phyloP scores from a whole-genome alignment of 257 asterid species.

The Forsythia suspensa region DNA sequence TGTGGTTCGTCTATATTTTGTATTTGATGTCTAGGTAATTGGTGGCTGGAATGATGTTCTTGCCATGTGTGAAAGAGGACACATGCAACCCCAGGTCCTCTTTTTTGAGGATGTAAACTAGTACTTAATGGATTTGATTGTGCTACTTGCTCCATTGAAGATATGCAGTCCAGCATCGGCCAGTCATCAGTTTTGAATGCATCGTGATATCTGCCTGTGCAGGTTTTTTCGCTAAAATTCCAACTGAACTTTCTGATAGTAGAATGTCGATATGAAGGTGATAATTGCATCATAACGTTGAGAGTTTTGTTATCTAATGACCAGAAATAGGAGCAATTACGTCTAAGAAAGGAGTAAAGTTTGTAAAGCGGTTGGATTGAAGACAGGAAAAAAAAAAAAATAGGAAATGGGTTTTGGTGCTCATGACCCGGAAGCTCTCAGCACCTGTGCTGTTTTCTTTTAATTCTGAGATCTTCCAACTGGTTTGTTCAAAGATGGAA shows the following conservation, averaged over 20 bases:
- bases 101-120: neutral
- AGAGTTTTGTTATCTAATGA: slow-evolving; percentile 27
- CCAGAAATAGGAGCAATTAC: slow-evolving; percentile 29
- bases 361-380: slow-evolving; percentile 17
- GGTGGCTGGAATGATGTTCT: neutral
- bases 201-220: slow-evolving; percentile 15
- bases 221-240: slow-evolving; percentile 21
- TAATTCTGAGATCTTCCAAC: slow-evolving; percentile 21
- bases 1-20: neutral
- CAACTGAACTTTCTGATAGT: slow-evolving; percentile 21
- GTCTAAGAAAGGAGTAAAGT: slow-evolving; percentile 14
- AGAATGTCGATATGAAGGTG: slow-evolving; percentile 22
- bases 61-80: neutral
- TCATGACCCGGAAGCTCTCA: neutral
- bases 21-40: neutral
- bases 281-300: slow-evolving; percentile 31
- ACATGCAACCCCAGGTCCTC: neutral
- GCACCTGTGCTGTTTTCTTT: neutral
- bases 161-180: slow-evolving; percentile 21
- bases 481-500: slow-evolving; percentile 23
- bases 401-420: neutral
- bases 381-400: slow-evolving; percentile 8
- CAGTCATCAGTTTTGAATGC: slow-evolving; percentile 5
- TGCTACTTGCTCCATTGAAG: slow-evolving; percentile 18
- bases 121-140: neutral